A percentile compares a stretch with the other conserved stretches of the same genome.
Conservation (phyloP, 2,329 filamentous ascomycete genomes). For the Diplodia intermedia region DNA sequence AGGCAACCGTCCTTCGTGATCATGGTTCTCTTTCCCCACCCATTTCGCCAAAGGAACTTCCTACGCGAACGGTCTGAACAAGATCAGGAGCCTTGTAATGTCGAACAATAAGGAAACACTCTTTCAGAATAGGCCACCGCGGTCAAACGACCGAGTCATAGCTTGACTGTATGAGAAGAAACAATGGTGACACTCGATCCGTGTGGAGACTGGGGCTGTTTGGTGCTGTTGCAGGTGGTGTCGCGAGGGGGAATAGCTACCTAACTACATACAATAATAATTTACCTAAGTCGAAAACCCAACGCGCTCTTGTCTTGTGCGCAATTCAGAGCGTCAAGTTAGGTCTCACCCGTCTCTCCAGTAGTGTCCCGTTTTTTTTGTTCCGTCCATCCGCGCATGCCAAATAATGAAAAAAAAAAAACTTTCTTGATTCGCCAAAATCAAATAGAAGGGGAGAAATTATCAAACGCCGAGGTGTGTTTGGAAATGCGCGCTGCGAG, state of each 20-base stretch:
- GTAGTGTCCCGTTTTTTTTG: constrained; percentile 19
- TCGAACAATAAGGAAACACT: not conserved
- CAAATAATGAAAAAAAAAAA: constrained; percentile 5
- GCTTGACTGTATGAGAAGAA: not conserved
- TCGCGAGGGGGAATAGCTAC: constrained; percentile 31
- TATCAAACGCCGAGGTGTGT: constrained; percentile 31
- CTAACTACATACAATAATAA: constrained; percentile 28
- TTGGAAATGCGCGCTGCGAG: constrained; percentile 29
- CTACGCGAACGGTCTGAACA: not conserved
- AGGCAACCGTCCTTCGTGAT: not conserved
- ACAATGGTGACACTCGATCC: not conserved
- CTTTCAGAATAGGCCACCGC: constrained; percentile 9
- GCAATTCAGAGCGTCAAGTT: constrained; percentile 17
- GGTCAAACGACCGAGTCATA: constrained; percentile 6
- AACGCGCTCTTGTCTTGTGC: constrained; percentile 13
- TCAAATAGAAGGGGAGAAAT: constrained; percentile 14
- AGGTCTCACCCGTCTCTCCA: constrained; percentile 19
- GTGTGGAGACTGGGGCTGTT: constrained; percentile 6
- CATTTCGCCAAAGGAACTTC: not conserved
- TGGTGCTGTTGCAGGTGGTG: constrained; percentile 16
- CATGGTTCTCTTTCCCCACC: not conserved
- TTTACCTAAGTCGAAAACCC: constrained; percentile 22
- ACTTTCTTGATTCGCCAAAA: constrained; percentile 24
- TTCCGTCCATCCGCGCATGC: constrained; percentile 25
- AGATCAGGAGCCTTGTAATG: not conserved